phyloP scores from a whole-genome alignment of 2,329 filamentous ascomycete species.

The Talaromyces rugulosus region DNA sequence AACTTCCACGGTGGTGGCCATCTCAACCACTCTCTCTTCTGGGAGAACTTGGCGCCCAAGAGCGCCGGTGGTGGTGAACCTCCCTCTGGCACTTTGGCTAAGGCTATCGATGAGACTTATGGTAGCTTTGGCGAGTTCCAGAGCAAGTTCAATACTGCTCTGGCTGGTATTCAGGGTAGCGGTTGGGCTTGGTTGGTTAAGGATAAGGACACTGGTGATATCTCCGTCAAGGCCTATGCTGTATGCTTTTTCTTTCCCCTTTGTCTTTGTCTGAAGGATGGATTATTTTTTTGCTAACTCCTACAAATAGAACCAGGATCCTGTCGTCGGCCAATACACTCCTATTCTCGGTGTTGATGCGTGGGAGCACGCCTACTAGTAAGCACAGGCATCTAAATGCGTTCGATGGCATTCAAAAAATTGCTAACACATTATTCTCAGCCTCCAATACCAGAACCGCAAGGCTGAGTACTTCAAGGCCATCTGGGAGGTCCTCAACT shows the following conservation, averaged over 20 bases:
- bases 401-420: not conserved
- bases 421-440: constrained; percentile 27
- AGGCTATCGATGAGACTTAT: constrained; percentile 57
- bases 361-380: constrained; percentile 95
- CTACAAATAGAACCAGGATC: constrained; percentile 69
- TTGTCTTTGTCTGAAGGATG: not conserved
- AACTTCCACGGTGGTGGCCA: constrained; percentile 64
- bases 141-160: constrained; percentile 60
- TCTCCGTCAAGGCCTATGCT: constrained; percentile 61
- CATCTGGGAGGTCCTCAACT: constrained; percentile 95
- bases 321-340: constrained; percentile 75
- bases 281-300: not conserved
- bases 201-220: constrained; percentile 56
- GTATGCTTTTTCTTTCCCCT: constrained; percentile 29
- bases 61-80: constrained; percentile 60
- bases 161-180: constrained; percentile 62
- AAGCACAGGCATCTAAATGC: constrained; percentile 28
- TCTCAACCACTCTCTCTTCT: constrained; percentile 62
- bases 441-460: constrained; percentile 90
- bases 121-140: constrained; percentile 58
- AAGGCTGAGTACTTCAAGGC: constrained; percentile 94
- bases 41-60: constrained; percentile 64
- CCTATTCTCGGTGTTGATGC: constrained; percentile 87
- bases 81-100: constrained; percentile 53
- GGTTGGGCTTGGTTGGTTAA: constrained; percentile 63